Evolutionary conservation across 108 stramenopile genomes (phyloP), one percentile per base, ranked within the genome.

Genomic region (Mediolabrus comicus): DNA sequence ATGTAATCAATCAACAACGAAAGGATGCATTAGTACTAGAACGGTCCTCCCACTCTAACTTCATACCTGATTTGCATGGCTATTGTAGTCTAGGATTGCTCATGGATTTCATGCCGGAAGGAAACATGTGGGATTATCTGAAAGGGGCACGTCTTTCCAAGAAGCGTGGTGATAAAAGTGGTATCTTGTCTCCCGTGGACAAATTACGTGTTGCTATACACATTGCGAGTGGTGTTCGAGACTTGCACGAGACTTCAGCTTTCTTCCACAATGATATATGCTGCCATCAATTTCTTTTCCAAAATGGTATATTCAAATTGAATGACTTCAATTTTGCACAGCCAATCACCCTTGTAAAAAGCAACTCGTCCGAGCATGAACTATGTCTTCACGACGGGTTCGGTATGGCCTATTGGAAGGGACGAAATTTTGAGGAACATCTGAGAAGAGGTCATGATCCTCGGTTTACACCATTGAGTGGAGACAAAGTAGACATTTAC

Each of bases 211-310:
- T 69, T 26, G 36, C 68, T 12, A 69, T 69, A 29, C 84, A 84
- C 28, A 63, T 84, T 56, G 77, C 81, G 13, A 79, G 77, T 10
- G 67, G 75, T 54, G 81, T 82, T 28, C 80, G 77, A n/a, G 84
- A 84, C 59, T 66, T 82, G 77, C 84, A 84, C 65, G 46, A 24
- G 46, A 58, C 76, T 11, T 72, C 80, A n/a, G 69, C 77, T 17
- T 38, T 79, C 30, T 73, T 69, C 43, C 84, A 84, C 64, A 82
- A 82, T 54, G 84, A 84, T 64, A 61, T 79, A 49, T 79, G 78
- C 54, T 79, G 83, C 24, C 83, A 84, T 57, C 83, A 84, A 69
- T 84, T 58, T 65, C 66, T 74, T 7, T 51, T 74, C 13, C 65
- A 67, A 17, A 65, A 74, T 62, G 66, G 73, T 4, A 27, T 74